Base-by-base conservation (phyloP, 139 green algal species). In the Auxenochlorella protothecoides region DNA sequence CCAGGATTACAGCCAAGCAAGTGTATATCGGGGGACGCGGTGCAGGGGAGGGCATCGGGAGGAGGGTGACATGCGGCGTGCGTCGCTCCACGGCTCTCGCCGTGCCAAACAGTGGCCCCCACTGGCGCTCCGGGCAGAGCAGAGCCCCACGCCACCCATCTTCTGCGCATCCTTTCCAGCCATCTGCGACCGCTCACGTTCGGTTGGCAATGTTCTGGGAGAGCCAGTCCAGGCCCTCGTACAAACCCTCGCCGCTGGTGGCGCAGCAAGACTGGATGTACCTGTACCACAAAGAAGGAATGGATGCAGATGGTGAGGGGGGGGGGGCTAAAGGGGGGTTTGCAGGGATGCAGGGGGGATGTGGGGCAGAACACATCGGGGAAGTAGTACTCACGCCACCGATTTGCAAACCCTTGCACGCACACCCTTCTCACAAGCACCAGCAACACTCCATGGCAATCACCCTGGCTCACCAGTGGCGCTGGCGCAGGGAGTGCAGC, bases 201-300 rank as follows among this genome's bases (percentile, higher is more conserved):
- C 68, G 55, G 79, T 74, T 86, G 55, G 86, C 79, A 78, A 94
- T 94, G 83, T 92, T 92, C 69, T 79, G 79, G 13, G 84, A 89
- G 61, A 99, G 83, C 94, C 94, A 99, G 82, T 97, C 94, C 52
- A 99, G 86, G 59, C 94, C 94, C 76, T 99, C 95, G 69, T 96
- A 98, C 67, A 99, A 83, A 52, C 95, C 95, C 79, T 99, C 94
- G 51, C 95, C 95, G 59, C 83, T 89, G 5, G 92, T 97, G 7
- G 95, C 95, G 76, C 92, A 97, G 51, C 89, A 93, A 76, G 84
- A 91, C 86, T 99, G 95, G 83, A 97, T 96, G 83, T 95, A 97
- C 87, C 88, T 90, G 77, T 62, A 44, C 27, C 27, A 44, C 27
- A 44, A 44, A 44, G 27, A 44, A 44, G 27, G 27, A 44, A 44